Base-by-base conservation (phyloP, 2,329 filamentous ascomycete genomes). In the Diaporthe sp. region DNA sequence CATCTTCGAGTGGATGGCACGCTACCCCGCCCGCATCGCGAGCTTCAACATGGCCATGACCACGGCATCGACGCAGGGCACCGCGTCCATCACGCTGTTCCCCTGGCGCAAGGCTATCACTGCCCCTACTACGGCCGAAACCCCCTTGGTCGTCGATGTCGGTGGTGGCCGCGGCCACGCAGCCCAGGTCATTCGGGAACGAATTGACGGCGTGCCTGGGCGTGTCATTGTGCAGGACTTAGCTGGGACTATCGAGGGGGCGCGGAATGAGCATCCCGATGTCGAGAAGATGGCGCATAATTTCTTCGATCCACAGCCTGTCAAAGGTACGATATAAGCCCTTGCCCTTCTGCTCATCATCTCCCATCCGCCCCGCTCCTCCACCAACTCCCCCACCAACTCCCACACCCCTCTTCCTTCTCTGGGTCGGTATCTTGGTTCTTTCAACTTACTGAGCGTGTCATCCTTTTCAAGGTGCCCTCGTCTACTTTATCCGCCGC, bases 11-110 rank as follows among this genome's bases (percentile, higher is more conserved):
- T 57, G 53, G 53, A 57, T 57, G 53, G 28, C 25, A 4, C 25
- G 25, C 5, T 57, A 4, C 17, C 53, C 53, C 25, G 2, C 53
- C 10, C 53, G 53, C 53, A 57, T 57, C 53, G 53, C 25, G 28
- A 57, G 28, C 53, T 57, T 57, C 28, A 57, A 57, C 28, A 37
- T 57, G 53, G 53, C 53, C 12, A 57, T 57, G 28, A 57, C 53
- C 12, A 57, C 53, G 17, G 53, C 13, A 7, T 34, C 53, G 3
- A 57, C 3, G 25, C 53, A 57, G 53, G 53, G 53, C 53, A 19
- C 25, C 25, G 53, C 15, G 53, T 57, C 53, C 1, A 34, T 57
- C 28, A 19, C 53, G 15, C 53, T 57, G 53, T 57, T 57, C 28
- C 53, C 53, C 25, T 57, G 53, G 53, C 53, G 53, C 53, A 13